Percentiles rank a stretch among this genome's conserved stretches.
Evolutionary conservation across 164 flowering plant species (phyloP).

Genomic region (Santalum album): DNA sequence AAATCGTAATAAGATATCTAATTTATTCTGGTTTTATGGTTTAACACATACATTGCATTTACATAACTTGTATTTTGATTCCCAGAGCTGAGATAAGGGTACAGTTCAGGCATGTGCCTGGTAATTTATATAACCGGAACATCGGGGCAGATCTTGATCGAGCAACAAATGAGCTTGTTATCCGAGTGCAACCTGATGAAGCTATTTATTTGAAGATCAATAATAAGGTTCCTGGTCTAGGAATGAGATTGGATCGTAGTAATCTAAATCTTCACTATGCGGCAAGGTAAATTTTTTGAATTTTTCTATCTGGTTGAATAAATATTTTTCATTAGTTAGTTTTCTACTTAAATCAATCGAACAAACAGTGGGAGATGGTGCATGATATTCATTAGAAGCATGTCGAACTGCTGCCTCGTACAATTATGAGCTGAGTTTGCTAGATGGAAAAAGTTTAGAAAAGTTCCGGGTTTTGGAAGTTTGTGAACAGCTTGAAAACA

Average conservation of each 20-base stretch:
- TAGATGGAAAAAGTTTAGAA: too few relatives aligned
- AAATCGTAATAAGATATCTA: slow-evolving; percentile 32
- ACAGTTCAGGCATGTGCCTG: slow-evolving; percentile 92
- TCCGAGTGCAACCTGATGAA: slow-evolving; percentile 93
- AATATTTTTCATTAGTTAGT: too few relatives aligned
- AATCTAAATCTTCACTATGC: slow-evolving; percentile 79
- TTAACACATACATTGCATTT: not conserved
- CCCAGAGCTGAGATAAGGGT: slow-evolving; percentile 90
- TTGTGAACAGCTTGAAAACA: too few relatives aligned
- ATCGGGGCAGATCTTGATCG: slow-evolving; percentile 77
- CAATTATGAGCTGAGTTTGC: too few relatives aligned
- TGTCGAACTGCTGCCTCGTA: too few relatives aligned
- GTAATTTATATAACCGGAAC: slow-evolving; percentile 67
- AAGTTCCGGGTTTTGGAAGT: too few relatives aligned
- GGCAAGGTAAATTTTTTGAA: slow-evolving; percentile 65
- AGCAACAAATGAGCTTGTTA: slow-evolving; percentile 90
- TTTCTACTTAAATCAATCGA: too few relatives aligned
- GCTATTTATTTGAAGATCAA: slow-evolving; percentile 93
- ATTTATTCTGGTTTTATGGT: not conserved
- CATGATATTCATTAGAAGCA: too few relatives aligned
- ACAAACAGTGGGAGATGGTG: too few relatives aligned
- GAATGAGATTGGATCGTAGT: slow-evolving; percentile 86
- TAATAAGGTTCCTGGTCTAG: slow-evolving; percentile 91
- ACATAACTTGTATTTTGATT: not conserved
- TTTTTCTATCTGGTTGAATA: too few relatives aligned